A percentile compares a stretch with the other conserved stretches of the same genome.
These are phyloP conservation scores for Neonectria neomacrospora DNA, from an alignment of 2,329 filamentous ascomycete genomes.

Conservation along the genomic window DNA sequence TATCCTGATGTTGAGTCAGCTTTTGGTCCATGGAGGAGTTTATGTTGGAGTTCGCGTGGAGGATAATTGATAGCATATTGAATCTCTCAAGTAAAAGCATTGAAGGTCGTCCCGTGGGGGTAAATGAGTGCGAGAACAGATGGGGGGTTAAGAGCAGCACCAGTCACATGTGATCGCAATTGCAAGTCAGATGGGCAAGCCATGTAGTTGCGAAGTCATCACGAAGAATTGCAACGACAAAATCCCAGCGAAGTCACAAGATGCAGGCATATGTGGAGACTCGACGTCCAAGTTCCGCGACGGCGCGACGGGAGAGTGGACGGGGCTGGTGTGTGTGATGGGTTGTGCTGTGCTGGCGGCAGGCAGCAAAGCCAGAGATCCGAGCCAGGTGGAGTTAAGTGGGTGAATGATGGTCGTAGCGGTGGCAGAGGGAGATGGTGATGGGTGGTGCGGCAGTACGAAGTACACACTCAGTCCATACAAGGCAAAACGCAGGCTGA, in stretches of 20 bases:
- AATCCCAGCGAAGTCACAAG: conserved; percentile 10
- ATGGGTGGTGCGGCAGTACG: conserved; percentile 6
- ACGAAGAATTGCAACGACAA: neutral
- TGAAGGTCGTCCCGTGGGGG: conserved; percentile 29
- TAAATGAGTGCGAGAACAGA: conserved; percentile 9
- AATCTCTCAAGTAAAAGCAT: conserved; percentile 24
- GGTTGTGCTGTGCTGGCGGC: neutral
- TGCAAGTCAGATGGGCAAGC: neutral
- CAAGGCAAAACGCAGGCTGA: conserved; percentile 1
- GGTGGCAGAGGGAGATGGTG: neutral
- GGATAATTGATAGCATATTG: conserved; percentile 32
- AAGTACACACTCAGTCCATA: neutral
- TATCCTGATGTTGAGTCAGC: conserved; percentile 55
- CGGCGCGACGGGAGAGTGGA: neutral
- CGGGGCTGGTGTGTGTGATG: conserved; percentile 1
- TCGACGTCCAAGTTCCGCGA: conserved; percentile 2
- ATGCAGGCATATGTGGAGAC: conserved; percentile 2
- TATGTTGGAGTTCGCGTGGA: conserved; percentile 35
- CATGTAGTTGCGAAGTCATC: conserved; percentile 10
- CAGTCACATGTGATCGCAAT: conserved; percentile 14
- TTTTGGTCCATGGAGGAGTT: conserved; percentile 23
- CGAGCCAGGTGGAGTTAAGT: conserved; percentile 9
- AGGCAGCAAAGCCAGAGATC: conserved; percentile 6
- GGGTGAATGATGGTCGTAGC: neutral
- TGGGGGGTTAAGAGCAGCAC: conserved; percentile 1